A percentile compares a stretch with the other conserved stretches of the same genome.
Conservation (phyloP, 768 basidiomycete genomes). For the Krasilnikovozyma curviuscula region DNA sequence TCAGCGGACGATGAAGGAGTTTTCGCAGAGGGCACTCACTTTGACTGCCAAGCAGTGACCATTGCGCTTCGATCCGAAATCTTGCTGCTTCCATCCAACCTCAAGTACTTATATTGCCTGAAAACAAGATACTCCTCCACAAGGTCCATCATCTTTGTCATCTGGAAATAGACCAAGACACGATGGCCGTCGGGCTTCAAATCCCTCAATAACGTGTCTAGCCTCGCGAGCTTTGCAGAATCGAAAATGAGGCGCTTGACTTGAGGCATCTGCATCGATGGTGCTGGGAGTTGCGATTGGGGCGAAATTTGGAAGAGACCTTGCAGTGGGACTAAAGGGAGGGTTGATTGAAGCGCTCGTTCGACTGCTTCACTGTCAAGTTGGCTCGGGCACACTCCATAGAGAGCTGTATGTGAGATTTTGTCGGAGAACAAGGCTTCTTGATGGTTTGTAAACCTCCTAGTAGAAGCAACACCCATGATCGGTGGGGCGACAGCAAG, state of each 20-base stretch:
- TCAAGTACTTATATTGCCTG: conserved; percentile 84
- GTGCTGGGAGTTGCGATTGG: conserved; percentile 50
- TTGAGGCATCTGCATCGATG: conserved; percentile 81
- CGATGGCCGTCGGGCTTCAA: conserved; percentile 84
- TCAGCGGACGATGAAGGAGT: background rate
- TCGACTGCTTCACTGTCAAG: conserved; percentile 41
- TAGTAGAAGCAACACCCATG: conserved; percentile 47
- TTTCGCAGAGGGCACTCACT: conserved; percentile 34
- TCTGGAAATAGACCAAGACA: conserved; percentile 94
- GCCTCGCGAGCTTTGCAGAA: conserved; percentile 80
- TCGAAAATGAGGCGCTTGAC: conserved; percentile 87
- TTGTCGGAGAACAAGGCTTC: conserved; percentile 42
- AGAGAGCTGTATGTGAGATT: conserved; percentile 55
- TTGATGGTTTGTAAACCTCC: conserved; percentile 59
- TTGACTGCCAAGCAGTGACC: conserved; percentile 98
- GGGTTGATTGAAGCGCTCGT: conserved; percentile 30
- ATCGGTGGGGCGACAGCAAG: conserved; percentile 70
- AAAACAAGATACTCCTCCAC: conserved; percentile 98
- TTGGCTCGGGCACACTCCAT: conserved; percentile 55
- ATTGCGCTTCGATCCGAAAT: conserved; percentile 92
- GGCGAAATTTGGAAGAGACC: conserved; percentile 55
- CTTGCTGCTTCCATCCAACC: conserved; percentile 82
- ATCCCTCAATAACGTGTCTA: conserved; percentile 75
- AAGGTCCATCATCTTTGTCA: conserved; percentile 99
- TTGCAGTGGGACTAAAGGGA: conserved; percentile 42